Percentiles rank a stretch among this genome's conserved stretches.
Evolutionary conservation across 176 grass and related monocot species (phyloP).

Genomic region (Musa schizocarpa): DNA sequence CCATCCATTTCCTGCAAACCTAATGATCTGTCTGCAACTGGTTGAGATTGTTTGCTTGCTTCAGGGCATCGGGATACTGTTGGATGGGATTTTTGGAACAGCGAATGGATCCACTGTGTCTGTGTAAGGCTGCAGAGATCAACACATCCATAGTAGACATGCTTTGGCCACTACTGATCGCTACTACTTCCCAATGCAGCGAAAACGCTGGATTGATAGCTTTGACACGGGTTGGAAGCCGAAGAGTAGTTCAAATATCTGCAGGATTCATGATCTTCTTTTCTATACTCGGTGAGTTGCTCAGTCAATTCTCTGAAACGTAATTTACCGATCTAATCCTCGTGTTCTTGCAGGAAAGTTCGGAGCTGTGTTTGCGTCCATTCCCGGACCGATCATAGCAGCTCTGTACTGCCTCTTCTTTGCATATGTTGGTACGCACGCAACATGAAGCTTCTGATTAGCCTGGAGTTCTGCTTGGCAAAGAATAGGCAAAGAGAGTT

Average conservation of each 20-base stretch:
- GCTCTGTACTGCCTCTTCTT: constrained; percentile 49
- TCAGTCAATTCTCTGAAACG: neutral
- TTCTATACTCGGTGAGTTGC: constrained; percentile 37
- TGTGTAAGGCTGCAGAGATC: constrained; percentile 32
- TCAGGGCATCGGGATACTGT: constrained; percentile 30
- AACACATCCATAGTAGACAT: neutral
- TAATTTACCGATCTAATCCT: neutral
- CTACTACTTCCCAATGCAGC: constrained; percentile 23
- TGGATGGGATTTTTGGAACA: constrained; percentile 56
- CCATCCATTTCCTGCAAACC: neutral
- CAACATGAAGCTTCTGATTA: neutral
- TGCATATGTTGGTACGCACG: constrained; percentile 37
- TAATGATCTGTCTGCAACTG: neutral
- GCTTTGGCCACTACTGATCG: neutral
- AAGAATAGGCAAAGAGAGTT: neutral
- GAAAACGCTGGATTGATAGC: constrained; percentile 52
- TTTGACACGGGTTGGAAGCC: constrained; percentile 50
- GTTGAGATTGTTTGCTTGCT: neutral
- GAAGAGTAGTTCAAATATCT: constrained; percentile 58
- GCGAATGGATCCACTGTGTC: constrained; percentile 49
- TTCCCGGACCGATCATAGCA: constrained; percentile 42
- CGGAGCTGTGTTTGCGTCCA: constrained; percentile 47
- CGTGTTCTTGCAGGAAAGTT: constrained; percentile 40
- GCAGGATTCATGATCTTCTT: constrained; percentile 59
- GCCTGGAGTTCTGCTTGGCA: neutral